Evolutionary conservation across 2,329 filamentous ascomycete species (phyloP).

Genomic region (Trichoderma asperellum): DNA sequence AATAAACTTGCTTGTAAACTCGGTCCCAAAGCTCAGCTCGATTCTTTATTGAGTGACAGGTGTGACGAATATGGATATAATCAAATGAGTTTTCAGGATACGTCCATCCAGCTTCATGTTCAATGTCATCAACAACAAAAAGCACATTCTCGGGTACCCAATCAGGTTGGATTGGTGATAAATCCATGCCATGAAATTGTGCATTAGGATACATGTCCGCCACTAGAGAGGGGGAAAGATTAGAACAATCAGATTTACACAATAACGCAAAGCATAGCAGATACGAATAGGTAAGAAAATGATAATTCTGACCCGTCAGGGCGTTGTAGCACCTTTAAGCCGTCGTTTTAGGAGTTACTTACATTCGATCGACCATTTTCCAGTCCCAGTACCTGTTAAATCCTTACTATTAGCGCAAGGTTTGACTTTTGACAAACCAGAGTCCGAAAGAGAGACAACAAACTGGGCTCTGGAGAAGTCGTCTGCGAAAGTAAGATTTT

Average conservation of each 20-base stretch:
- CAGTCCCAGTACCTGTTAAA: slow-evolving; percentile 52
- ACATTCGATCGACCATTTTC: slow-evolving; percentile 56
- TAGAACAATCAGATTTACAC: not conserved
- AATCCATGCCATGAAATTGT: slow-evolving; percentile 53
- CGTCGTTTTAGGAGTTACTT: slow-evolving; percentile 35
- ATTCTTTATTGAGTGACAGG: slow-evolving; percentile 51
- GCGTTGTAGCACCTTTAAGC: not conserved
- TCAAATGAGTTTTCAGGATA: slow-evolving; percentile 52
- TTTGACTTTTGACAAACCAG: no score
- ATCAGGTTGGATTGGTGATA: slow-evolving; percentile 57
- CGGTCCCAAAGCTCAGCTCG: slow-evolving; percentile 47
- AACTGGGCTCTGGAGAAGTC: not conserved
- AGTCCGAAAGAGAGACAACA: not conserved
- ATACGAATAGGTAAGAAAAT: not conserved
- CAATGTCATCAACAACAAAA: slow-evolving; percentile 57
- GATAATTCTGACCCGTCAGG: not conserved
- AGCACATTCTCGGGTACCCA: slow-evolving; percentile 56
- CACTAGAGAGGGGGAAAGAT: slow-evolving; percentile 40
- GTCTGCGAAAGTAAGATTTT: not conserved
- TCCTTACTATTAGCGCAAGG: slow-evolving; percentile 17
- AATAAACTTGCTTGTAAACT: slow-evolving; percentile 46
- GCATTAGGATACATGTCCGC: slow-evolving; percentile 52
- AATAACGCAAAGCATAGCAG: not conserved
- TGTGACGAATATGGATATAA: slow-evolving; percentile 54
- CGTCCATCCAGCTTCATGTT: slow-evolving; percentile 55